phyloP scores from a whole-genome alignment of 1,284 basidiomycete genomes.

The Sanghuangporus sanghuang region DNA sequence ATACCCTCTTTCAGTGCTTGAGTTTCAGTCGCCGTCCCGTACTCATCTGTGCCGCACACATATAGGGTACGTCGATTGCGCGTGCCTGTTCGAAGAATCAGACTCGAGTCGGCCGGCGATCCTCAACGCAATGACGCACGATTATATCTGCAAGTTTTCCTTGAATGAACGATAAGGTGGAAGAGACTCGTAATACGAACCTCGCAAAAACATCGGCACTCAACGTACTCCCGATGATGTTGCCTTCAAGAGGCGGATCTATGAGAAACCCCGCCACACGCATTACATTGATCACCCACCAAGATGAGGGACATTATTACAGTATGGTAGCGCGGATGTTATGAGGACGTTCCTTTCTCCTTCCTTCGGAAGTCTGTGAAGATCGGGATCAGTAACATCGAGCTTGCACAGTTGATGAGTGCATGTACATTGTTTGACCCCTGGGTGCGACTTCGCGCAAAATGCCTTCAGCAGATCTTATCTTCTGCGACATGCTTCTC shows the following conservation, averaged over 20 bases:
- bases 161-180: slow-evolving; percentile 16
- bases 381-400: background rate
- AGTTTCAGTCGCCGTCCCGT: slow-evolving; percentile 98
- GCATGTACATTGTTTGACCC: slow-evolving; percentile 30
- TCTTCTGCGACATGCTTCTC: slow-evolving; percentile 54
- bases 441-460: slow-evolving; percentile 42
- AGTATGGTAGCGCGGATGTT: slow-evolving; percentile 96
- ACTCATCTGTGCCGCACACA: slow-evolving; percentile 98
- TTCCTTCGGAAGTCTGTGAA: slow-evolving; percentile 70
- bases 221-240: slow-evolving; percentile 95
- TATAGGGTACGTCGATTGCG: slow-evolving; percentile 74
- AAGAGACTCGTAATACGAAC: slow-evolving; percentile 41
- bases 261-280: background rate
- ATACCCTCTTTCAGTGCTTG: slow-evolving; percentile 94
- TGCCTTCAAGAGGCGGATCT: slow-evolving; percentile 47
- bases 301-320: slow-evolving; percentile 98
- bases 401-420: background rate
- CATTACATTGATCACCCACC: slow-evolving; percentile 40
- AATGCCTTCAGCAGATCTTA: slow-evolving; percentile 58
- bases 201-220: slow-evolving; percentile 97
- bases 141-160: slow-evolving; percentile 46
- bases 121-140: slow-evolving; percentile 40
- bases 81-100: slow-evolving; percentile 44
- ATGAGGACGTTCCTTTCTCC: slow-evolving; percentile 88
- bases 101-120: background rate